phyloP scores from a whole-genome alignment of 768 basidiomycete species.

The Lactarius evosmus region DNA sequence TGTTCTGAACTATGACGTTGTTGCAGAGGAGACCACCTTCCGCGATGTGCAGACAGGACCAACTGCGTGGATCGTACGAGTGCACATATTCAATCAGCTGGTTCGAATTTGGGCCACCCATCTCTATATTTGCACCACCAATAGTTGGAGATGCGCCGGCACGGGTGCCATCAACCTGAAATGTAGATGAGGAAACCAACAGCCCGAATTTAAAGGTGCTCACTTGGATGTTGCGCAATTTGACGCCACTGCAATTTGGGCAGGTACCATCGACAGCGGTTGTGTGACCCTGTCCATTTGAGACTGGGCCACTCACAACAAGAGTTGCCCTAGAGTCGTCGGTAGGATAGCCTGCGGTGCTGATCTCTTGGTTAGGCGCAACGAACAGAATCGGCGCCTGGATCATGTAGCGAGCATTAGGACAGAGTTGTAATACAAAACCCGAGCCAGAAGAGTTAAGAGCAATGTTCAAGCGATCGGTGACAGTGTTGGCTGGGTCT shows the following conservation, averaged over 20 bases:
- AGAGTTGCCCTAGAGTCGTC: conserved; percentile 65
- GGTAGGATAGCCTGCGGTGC: conserved; percentile 71
- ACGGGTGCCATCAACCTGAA: conserved; percentile 72
- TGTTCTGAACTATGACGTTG: conserved; percentile 67
- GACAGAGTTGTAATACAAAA: conserved; percentile 67
- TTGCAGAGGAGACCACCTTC: conserved; percentile 67
- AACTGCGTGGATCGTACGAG: conserved; percentile 72
- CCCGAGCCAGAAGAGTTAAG: conserved; percentile 64
- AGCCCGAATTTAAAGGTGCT: conserved; percentile 9
- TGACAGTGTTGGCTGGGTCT: conserved; percentile 56
- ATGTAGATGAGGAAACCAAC: neutral
- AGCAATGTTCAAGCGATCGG: conserved; percentile 61
- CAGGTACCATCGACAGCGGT: conserved; percentile 72
- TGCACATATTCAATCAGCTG: conserved; percentile 77
- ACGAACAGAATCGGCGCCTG: conserved; percentile 64
- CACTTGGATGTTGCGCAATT: conserved; percentile 71
- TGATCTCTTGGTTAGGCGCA: conserved; percentile 73
- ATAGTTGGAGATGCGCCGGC: conserved; percentile 46
- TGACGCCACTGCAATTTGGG: conserved; percentile 52
- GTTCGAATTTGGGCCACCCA: conserved; percentile 69
- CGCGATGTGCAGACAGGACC: conserved; percentile 78
- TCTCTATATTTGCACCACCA: conserved; percentile 80
- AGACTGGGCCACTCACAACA: conserved; percentile 61
- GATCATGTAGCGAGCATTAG: conserved; percentile 56
- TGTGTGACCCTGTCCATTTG: conserved; percentile 62